These are phyloP conservation scores for Sporisorium reilianum DNA, from an alignment of 1,284 basidiomycete genomes.

Conservation along the genomic window DNA sequence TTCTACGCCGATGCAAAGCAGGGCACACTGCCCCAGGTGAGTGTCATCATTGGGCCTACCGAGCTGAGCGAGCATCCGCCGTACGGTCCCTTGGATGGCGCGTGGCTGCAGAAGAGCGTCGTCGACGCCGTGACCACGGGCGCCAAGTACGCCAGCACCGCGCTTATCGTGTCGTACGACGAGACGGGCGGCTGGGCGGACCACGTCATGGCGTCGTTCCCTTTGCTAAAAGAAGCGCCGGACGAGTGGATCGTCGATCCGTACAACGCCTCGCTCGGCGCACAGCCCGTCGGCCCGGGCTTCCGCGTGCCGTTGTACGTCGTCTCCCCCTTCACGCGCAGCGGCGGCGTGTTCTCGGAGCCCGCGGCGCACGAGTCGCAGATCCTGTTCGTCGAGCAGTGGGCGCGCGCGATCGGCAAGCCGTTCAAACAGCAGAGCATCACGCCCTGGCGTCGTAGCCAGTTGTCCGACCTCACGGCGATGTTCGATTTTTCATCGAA, in stretches of 20 bases:
- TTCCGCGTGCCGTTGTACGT: constrained; percentile 63
- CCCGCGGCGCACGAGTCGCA: constrained; percentile 57
- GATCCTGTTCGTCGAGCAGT: constrained; percentile 61
- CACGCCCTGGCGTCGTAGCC: constrained; percentile 54
- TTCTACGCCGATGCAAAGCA: constrained; percentile 57
- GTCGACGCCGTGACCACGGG: constrained; percentile 58
- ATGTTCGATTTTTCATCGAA: constrained; percentile 58
- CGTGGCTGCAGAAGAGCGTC: constrained; percentile 58
- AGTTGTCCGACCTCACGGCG: constrained; percentile 56
- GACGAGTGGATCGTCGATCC: constrained; percentile 61
- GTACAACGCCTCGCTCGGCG: constrained; percentile 42
- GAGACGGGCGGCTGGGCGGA: constrained; percentile 63
- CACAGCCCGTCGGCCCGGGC: constrained; percentile 55
- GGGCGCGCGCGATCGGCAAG: constrained; percentile 57
- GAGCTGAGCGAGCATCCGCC: constrained; percentile 64
- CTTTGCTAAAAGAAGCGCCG: constrained; percentile 23
- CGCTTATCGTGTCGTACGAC: constrained; percentile 61
- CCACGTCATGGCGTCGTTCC: constrained; percentile 47
- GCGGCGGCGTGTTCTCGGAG: constrained; percentile 61
- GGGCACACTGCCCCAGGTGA: constrained; percentile 58
- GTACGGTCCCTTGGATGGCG: constrained; percentile 54
- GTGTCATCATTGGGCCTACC: constrained; percentile 58
- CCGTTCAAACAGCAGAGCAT: constrained; percentile 48
- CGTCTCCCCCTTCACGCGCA: constrained; percentile 60
- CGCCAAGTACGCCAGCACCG: constrained; percentile 47